Evolutionary conservation across 805 yeast species (phyloP), one percentile per base, ranked within the genome.

Genomic region (Hemisphaericaspora nanyangensis): DNA sequence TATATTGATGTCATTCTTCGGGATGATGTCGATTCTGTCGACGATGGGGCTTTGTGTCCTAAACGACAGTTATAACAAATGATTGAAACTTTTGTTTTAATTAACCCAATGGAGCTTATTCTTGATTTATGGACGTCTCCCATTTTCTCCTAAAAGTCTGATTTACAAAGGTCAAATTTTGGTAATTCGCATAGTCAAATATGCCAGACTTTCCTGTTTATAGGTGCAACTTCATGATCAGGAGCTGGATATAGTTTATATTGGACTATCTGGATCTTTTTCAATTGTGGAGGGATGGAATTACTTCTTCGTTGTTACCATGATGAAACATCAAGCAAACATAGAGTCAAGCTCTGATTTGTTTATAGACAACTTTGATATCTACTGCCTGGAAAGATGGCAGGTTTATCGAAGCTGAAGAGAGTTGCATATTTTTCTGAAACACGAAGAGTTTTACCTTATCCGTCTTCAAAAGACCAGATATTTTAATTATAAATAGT

Each of bases 261-360:
- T 10, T 22, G 5, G n/a, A 29, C 19, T 30, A 18, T 30, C 28
- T 32, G n/a, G 15, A 13, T 34, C 17, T 34, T 19, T 18, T 25
- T 13, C n/a, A n/a, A n/a, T n/a, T n/a, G n/a, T 18, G 17, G 7
- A 10, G 35, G 16, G 37, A 11, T 13, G 18, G 16, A 27, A 56
- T 47, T 3, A 12, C 12, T 8, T 22, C 49, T 12, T 17, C 12
- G 8, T 29, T 17, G 17, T 35, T 35, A 11, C 15, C 39, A 72
- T 82, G 90, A 82, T 82, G 90, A 82, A 75, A 81, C 63, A 77
- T 70, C 66, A 70, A 77, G 76, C 84, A 81, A 78, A 80, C 85
- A 80, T 81, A 81, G 90, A 82, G 90, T 82, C 90, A 82, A 82
- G 90, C 89, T 82, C 90, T 73, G 86, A 82, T 82, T 70, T 61